phyloP scores from a whole-genome alignment of 306 rosid genomes.

The Malus domestica region DNA sequence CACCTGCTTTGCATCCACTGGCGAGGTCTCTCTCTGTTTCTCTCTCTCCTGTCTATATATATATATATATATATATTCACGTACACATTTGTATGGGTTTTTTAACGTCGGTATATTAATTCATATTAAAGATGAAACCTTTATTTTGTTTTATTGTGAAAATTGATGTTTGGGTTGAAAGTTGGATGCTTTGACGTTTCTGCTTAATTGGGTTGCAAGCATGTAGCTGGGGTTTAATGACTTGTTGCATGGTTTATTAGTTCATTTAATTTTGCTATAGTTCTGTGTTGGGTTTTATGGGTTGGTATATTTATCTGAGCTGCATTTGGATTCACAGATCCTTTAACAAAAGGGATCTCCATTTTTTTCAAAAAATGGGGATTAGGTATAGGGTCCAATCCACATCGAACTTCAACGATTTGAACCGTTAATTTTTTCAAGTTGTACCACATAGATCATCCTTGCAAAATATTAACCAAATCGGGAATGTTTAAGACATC shows the following conservation, averaged over 20 bases:
- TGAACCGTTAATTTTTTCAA: too few relatives aligned
- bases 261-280: not conserved
- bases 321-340: not conserved
- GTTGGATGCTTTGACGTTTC: not conserved
- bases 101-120: not conserved
- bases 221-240: not conserved
- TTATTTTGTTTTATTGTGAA: not conserved
- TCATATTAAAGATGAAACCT: not conserved
- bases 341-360: too few relatives aligned
- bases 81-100: not conserved
- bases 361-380: too few relatives aligned
- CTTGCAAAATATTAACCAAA: too few relatives aligned
- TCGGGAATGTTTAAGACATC: too few relatives aligned
- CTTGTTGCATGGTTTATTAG: not conserved
- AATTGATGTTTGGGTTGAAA: not conserved
- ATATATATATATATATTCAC: not conserved
- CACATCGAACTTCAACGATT: too few relatives aligned
- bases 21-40: slow-evolving; percentile 28
- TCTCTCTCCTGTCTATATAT: not conserved
- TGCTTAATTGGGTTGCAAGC: not conserved
- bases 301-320: not conserved
- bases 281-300: not conserved
- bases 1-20: slow-evolving; percentile 67
- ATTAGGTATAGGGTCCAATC: too few relatives aligned
- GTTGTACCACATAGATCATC: too few relatives aligned